Conservation (phyloP, 805 yeast genomes). For the Candida ipomoeae region DNA sequence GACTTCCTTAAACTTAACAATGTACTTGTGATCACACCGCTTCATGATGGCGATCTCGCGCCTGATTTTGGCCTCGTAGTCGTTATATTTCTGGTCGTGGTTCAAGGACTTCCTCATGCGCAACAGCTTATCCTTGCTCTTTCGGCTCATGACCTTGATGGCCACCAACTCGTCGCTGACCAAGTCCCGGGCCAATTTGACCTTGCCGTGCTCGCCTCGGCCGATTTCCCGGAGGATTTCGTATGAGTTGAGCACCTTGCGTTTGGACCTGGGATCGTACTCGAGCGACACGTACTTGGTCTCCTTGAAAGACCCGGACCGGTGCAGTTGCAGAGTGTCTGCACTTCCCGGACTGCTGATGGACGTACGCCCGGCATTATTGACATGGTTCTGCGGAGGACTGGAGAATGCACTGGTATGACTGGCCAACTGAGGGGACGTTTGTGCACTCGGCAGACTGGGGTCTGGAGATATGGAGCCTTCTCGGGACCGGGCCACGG, state of each 20-base stretch:
- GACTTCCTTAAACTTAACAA: slow-evolving; percentile 49
- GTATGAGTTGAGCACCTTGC: slow-evolving; percentile 81
- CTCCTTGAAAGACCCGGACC: slow-evolving; percentile 48
- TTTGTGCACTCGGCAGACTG: not conserved
- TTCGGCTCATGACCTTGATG: slow-evolving; percentile 84
- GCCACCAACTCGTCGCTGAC: slow-evolving; percentile 72
- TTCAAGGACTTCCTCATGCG: slow-evolving; percentile 27
- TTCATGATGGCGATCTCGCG: slow-evolving; percentile 45
- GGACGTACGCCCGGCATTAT: not conserved
- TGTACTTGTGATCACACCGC: slow-evolving; percentile 43
- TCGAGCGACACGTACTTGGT: slow-evolving; percentile 76
- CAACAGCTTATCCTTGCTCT: slow-evolving; percentile 37
- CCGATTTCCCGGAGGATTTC: slow-evolving; percentile 88
- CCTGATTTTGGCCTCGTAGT: slow-evolving; percentile 35
- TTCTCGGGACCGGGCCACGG: slow-evolving; percentile 19
- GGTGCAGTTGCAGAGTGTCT: not conserved
- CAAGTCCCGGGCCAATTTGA: slow-evolving; percentile 79
- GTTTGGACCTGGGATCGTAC: slow-evolving; percentile 80
- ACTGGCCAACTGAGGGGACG: not conserved
- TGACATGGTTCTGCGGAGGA: slow-evolving; percentile 1
- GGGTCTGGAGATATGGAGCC: slow-evolving; percentile 2
- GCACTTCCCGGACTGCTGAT: not conserved
- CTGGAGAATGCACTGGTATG: not conserved
- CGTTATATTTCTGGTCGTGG: slow-evolving; percentile 21
- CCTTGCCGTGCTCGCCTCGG: slow-evolving; percentile 98